Conservation (phyloP, 371 early-diverging fungal genomes). For the Saksenaea oblongispora region DNA sequence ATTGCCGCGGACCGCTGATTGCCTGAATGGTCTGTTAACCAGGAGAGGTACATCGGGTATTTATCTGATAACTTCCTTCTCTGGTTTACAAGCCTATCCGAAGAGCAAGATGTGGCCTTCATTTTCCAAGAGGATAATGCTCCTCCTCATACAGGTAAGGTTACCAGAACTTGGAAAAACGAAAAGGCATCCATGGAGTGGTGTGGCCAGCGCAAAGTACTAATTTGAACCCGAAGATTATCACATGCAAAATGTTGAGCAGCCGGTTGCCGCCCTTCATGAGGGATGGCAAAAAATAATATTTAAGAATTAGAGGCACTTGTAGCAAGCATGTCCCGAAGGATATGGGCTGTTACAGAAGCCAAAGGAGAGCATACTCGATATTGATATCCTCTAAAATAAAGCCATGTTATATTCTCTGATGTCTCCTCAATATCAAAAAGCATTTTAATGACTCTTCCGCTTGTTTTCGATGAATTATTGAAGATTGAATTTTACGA, state of each 20-base stretch:
- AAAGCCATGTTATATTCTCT: no score
- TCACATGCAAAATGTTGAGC: not conserved
- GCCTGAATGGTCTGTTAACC: not conserved
- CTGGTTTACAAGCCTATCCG: slow-evolving; percentile 3
- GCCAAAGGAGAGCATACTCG: slow-evolving; percentile 4
- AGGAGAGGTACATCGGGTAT: not conserved
- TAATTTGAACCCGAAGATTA: slow-evolving; percentile 23
- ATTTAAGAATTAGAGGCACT: not conserved
- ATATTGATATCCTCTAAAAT: no score
- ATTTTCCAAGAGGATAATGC: slow-evolving; percentile 41
- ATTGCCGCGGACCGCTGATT: not conserved
- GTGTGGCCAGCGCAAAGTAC: slow-evolving; percentile 37
- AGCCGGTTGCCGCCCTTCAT: not conserved
- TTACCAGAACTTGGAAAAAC: slow-evolving; percentile 14
- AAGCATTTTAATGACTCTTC: no score
- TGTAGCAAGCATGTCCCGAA: not conserved
- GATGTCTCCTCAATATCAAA: no score
- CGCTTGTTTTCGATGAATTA: no score
- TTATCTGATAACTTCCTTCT: not conserved
- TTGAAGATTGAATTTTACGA: no score
- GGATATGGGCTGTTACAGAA: not conserved
- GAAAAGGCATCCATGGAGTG: slow-evolving; percentile 13
- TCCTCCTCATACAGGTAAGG: slow-evolving; percentile 25
- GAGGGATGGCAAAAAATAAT: not conserved
- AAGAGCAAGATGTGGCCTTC: slow-evolving; percentile 8